Base-by-base conservation (phyloP, 192 early-diverging fungal genomes). In the Backusella morwellensis region DNA sequence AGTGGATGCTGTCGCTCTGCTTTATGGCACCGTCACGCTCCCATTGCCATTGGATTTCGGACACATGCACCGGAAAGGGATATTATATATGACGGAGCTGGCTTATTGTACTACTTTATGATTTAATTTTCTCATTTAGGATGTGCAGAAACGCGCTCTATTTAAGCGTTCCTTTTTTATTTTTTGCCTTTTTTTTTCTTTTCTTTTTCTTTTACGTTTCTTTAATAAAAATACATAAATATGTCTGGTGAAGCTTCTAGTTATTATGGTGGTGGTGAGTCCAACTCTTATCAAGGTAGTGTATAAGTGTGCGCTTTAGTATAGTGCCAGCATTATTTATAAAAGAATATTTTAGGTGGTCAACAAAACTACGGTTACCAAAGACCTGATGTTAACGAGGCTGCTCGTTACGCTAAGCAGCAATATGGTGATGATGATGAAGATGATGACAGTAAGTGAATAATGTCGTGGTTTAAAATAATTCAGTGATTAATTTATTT, bases 331-430 rank as follows among this genome's bases (percentile, higher is more conserved):
- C 8, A 23, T 56, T 56, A 63, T 29, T 63, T 63, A 63, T 5
- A 14, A 63, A 63, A 12, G 9, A 9, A 1, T 14, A 8, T 12
- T 63, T 63, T 29, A 63, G 56, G 56, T 29, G 23, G 23, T 63
- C 23, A 29, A 63, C 56, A 63, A 29, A 63, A 26, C 23, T 63
- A 63, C 26, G 56, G 56, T 63, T 63, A 63, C 12, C 56, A 63
- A 11, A 63, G 26, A 21, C 70, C 70, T 32, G 70, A 72, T 50
- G 44, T 72, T 26, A 36, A 44, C 6, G 23, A 72, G 12, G 11
- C 70, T 72, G 40, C 70, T 50, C n/a, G 40, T 23, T 72, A 72
- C 23, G 70, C 70, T 17, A 72, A 72, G 23, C 40, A 72, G 17
- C 44, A 72, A 0, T 36, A 41, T 72, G 44, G 42, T 29, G 14